Conservation (phyloP, 345 rosid species). For the Mangifera indica region DNA sequence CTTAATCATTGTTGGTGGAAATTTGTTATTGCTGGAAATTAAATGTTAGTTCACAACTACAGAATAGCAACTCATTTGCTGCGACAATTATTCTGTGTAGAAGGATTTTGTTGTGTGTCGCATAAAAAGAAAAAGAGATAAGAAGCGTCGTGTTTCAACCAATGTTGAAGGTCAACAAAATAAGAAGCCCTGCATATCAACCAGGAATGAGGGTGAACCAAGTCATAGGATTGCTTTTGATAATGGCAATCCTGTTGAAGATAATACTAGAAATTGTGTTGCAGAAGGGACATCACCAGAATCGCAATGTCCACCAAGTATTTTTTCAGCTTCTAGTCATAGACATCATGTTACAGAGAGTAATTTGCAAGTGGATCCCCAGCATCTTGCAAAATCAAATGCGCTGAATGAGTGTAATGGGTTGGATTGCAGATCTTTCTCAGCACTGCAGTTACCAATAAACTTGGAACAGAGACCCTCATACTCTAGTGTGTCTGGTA, state of each 20-base stretch:
- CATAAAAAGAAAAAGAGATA: neutral
- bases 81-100: neutral
- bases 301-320: neutral
- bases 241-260: neutral
- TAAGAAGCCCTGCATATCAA: neutral
- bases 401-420: neutral
- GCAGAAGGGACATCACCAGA: too few relatives aligned
- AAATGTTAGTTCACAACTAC: neutral
- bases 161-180: neutral
- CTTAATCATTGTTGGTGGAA: neutral
- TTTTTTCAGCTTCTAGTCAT: neutral
- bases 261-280: too few relatives aligned
- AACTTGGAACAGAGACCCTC: neutral
- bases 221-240: neutral
- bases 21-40: neutral
- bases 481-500: neutral
- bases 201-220: neutral
- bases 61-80: neutral
- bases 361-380: neutral
- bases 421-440: neutral
- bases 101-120: conserved; percentile 7
- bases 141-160: neutral
- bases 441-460: neutral
- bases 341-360: neutral
- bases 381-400: neutral